phyloP scores from a whole-genome alignment of 306 rosid species.

The Cicer arietinum region DNA sequence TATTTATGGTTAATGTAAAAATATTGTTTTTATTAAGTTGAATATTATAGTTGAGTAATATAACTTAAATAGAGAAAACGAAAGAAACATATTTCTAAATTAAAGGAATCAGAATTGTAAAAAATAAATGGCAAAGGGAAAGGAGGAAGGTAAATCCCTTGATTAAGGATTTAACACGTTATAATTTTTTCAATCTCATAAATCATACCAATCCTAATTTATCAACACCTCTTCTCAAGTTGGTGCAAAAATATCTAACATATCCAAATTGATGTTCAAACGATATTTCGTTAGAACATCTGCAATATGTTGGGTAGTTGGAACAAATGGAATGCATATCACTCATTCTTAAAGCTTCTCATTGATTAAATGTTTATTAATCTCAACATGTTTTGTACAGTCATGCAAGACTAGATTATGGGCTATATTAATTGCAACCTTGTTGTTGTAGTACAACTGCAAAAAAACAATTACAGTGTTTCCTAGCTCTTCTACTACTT shows the following conservation, averaged over 20 bases:
- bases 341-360: neutral
- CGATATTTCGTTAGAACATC: neutral
- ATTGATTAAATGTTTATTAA: neutral
- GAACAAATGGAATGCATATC: slow-evolving; percentile 2
- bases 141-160: no score
- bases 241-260: neutral
- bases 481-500: neutral
- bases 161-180: no score
- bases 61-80: no score
- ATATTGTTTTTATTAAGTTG: no score
- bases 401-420: neutral
- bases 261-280: neutral
- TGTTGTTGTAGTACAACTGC: neutral
- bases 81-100: no score
- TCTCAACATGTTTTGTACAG: neutral
- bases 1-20: no score
- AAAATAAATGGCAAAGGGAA: no score
- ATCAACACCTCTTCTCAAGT: neutral
- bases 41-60: no score
- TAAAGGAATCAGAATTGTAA: no score
- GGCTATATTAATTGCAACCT: neutral
- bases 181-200: neutral
- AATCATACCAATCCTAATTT: neutral
- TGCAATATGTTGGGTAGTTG: slow-evolving; percentile 9
- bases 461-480: neutral